Conservation (phyloP, 1,284 basidiomycete genomes). For the Cutaneotrichosporon cutaneum region DNA sequence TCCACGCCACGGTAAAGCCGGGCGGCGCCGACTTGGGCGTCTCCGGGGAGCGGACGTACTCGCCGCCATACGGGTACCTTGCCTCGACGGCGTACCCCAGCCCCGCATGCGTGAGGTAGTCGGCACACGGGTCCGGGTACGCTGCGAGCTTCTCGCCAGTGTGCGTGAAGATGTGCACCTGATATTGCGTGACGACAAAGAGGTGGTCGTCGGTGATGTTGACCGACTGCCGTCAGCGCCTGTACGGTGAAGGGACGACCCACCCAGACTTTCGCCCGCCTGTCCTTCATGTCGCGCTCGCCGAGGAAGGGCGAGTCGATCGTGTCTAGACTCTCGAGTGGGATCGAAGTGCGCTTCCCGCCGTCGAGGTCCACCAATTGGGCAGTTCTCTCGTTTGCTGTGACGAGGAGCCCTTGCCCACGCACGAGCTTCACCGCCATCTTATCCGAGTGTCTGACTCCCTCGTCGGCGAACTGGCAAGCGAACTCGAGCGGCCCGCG, state of each 20-base stretch:
- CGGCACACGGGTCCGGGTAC: conserved; percentile 22
- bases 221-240: conserved; percentile 36
- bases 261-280: background rate
- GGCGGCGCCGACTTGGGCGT: background rate
- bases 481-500: conserved; percentile 28
- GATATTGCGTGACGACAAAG: conserved; percentile 29
- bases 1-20: background rate
- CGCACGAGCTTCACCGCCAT: conserved; percentile 5
- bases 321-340: background rate
- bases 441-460: conserved; percentile 11
- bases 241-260: background rate
- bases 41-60: background rate
- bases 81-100: background rate
- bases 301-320: background rate
- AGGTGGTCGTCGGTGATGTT: conserved; percentile 44
- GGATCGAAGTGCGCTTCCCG: background rate
- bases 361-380: conserved; percentile 4
- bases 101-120: background rate
- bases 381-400: conserved; percentile 7
- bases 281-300: background rate
- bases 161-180: conserved; percentile 31
- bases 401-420: conserved; percentile 21
- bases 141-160: conserved; percentile 15
- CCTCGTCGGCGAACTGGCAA: conserved; percentile 26
- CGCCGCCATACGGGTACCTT: background rate